Base-by-base conservation (phyloP, 768 basidiomycete genomes). In the Pleurotus citrinopileatus region DNA sequence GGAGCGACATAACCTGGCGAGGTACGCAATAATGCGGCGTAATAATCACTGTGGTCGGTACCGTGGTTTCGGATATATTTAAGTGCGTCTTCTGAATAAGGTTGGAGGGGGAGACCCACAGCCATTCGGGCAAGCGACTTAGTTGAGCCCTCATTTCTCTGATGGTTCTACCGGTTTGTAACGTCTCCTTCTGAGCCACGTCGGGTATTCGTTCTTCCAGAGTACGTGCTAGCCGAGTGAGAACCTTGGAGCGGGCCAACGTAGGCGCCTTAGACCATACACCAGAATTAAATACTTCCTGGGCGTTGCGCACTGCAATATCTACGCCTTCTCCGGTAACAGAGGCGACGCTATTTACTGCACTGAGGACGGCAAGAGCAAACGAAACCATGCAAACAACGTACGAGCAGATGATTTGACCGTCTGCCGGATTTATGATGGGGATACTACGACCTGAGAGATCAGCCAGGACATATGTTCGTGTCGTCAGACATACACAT, bases 81-180 rank as follows among this genome's bases (percentile, higher is more conserved):
- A 27, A 13, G 23, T 29, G 42, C 45, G 3, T 38, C 12, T 54
- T n/a, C 51, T 23, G 38, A 5, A 15, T 2, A 12, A 22, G 34
- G 17, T 10, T 28, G 29, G 52, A 45, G 56, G 34, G 32, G 20
- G 10, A 42, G 27, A 55, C 87, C 66, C 59, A 91, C 88, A 93
- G 75, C 92, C 92, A 94, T 67, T 94, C 90, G 4, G 91, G 90
- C 29, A 94, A 73, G 34, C 92, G 76, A 1, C 77, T 72, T 3
- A 94, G 74, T 67, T 94, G 92, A 0, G 83, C 82, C 17, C 74
- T 81, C 90, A 94, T 92, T 68, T 94, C 91, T 10, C 88, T 76
- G 42, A 91, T 84, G n/a, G 88, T 73, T 52, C 90, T 76, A 9
- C 91, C 91, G 0, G 91, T 93, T 66, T 94, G 91, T 44, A 84